These are phyloP conservation scores for Chrysochromulina parva DNA, from an alignment of 78 protist species.

Conservation along the genomic window DNA sequence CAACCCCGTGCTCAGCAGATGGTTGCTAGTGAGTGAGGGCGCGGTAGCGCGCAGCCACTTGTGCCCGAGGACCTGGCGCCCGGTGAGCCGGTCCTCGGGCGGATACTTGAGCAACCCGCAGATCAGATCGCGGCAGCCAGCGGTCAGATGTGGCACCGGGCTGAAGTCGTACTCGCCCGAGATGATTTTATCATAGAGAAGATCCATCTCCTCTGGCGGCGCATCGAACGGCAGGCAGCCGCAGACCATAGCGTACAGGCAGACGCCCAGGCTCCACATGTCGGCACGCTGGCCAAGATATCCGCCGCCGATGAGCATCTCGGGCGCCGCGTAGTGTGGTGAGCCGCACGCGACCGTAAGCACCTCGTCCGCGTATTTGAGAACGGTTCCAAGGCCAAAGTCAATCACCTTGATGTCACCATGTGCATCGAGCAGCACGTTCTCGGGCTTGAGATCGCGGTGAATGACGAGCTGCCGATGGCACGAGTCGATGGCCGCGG, in stretches of 20 bases:
- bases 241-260: constrained; percentile 13
- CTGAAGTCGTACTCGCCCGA: neutral
- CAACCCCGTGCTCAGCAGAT: too few relatives aligned
- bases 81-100: constrained; percentile 5
- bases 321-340: constrained; percentile 97
- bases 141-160: neutral
- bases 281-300: neutral
- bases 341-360: constrained; percentile 91
- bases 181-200: neutral
- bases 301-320: constrained; percentile 4
- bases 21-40: too few relatives aligned
- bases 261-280: neutral
- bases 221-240: constrained; percentile 22
- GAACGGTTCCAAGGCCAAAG: constrained; percentile 92
- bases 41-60: neutral
- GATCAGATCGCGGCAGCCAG: neutral
- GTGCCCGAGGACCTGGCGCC: neutral
- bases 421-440: neutral
- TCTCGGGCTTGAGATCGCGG: constrained; percentile 22
- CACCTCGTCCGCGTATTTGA: constrained; percentile 88
- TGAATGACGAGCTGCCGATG: neutral
- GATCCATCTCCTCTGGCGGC: neutral
- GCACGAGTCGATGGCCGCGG: constrained; percentile 1
- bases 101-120: neutral
- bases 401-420: constrained; percentile 77